phyloP scores from a whole-genome alignment of 1,284 basidiomycete species.

The Wallemia hederae region DNA sequence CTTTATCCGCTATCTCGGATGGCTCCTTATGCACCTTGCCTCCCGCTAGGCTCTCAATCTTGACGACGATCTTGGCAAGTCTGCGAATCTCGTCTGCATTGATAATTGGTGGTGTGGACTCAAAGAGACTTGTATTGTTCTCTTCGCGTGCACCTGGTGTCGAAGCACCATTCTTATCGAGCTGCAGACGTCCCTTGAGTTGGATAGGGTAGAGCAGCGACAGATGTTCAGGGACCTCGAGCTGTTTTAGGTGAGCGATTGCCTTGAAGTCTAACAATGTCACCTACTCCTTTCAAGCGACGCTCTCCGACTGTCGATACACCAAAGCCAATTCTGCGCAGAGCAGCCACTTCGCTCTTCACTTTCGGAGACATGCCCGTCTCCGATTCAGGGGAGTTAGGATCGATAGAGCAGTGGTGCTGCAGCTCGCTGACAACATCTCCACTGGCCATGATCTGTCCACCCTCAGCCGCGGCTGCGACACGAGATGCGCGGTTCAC shows the following conservation, averaged over 20 bases:
- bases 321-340: slow-evolving; percentile 37
- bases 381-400: slow-evolving; percentile 2
- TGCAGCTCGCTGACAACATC: slow-evolving; percentile 68
- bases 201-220: slow-evolving; percentile 55
- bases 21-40: slow-evolving; percentile 29
- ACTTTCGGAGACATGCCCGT: slow-evolving; percentile 13
- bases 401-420: slow-evolving; percentile 7
- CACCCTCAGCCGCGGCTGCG: slow-evolving; percentile 54
- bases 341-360: slow-evolving; percentile 17
- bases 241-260: background rate
- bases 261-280: slow-evolving; percentile 6
- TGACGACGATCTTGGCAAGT: slow-evolving; percentile 42
- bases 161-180: slow-evolving; percentile 19
- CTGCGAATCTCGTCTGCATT: slow-evolving; percentile 44
- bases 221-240: slow-evolving; percentile 42
- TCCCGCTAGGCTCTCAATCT: slow-evolving; percentile 52
- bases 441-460: slow-evolving; percentile 75
- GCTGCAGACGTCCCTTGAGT: slow-evolving; percentile 39
- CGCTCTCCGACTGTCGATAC: slow-evolving; percentile 58
- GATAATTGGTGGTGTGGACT: slow-evolving; percentile 33
- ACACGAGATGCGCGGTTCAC: slow-evolving; percentile 78
- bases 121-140: slow-evolving; percentile 18
- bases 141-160: slow-evolving; percentile 19
- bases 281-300: slow-evolving; percentile 75
- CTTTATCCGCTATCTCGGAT: slow-evolving; percentile 13